Base-by-base conservation (phyloP, 2,329 filamentous ascomycete genomes). In the Trichoderma sp. region DNA sequence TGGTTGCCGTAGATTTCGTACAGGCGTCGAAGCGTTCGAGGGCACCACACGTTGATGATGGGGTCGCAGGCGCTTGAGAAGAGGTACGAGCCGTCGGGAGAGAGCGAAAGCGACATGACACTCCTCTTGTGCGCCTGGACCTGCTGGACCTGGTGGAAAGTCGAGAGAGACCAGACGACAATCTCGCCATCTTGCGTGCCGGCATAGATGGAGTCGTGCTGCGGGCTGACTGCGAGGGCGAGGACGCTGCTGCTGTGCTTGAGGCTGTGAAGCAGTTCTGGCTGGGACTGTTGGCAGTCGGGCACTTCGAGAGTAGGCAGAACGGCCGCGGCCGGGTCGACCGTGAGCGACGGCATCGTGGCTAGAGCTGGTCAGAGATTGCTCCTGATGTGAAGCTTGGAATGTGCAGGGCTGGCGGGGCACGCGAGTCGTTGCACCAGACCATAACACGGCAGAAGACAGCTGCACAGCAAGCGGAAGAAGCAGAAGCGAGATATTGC, bases 151-250 rank as follows among this genome's bases (percentile, higher is more conserved):
- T 91, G 89, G 79, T 96, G 90, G 77, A 94, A 99, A 8, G 93
- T 97, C 73, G 91, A 90, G 55, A 99, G 86, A 4, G 91, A 94
- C 91, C 94, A 99, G 55, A 94, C 90, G 56, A 96, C 85, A 70
- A 99, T 97, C 81, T 97, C 93, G 70, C 96, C 96, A 71, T 93
- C 92, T 77, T 97, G 94, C 1, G 96, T 94, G 51, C 96, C 96
- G 21, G 95, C 94, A 79, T 93, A 99, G 66, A 99, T 91, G 76
- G 90, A 90, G 61, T 91, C 87, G 72, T 93, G 87, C 59, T 91
- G 86, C 63, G 92, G 86, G 68, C 93, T 94, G 28, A 97, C 88
- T 4, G 90, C 92, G 68, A 99, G 86, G 10, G 93, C 89, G 61
- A 99, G 88, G 59, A 96, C 91, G 2, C 91, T 93, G 78, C 89